phyloP scores from a whole-genome alignment of 306 rosid species.

The Oemleria cerasiformis region DNA sequence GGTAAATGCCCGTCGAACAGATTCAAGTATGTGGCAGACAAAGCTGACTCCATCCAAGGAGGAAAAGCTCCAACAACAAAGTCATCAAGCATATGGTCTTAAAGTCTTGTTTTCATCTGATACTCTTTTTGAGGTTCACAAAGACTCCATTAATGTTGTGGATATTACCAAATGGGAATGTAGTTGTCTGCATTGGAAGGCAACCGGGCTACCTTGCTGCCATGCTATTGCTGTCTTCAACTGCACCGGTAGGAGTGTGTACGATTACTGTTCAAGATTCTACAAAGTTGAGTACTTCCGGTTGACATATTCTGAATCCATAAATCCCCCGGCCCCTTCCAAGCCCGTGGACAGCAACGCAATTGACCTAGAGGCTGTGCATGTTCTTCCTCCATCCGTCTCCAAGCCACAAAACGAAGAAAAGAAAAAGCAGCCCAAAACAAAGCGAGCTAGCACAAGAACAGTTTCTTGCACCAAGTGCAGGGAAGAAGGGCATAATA shows the following conservation, averaged over 20 bases:
- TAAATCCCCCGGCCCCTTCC: constrained; percentile 22
- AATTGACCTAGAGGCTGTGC: constrained; percentile 2
- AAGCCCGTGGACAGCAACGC: constrained; percentile 15
- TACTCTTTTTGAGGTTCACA: constrained; percentile 52
- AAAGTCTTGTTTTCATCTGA: constrained; percentile 52
- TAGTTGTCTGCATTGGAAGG: constrained; percentile 46
- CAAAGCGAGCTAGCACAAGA: constrained; percentile 19
- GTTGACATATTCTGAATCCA: constrained; percentile 31
- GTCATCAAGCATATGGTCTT: constrained; percentile 30
- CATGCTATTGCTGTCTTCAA: constrained; percentile 48
- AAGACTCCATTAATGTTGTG: constrained; percentile 46
- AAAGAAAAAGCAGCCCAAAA: constrained; percentile 29
- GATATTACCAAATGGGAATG: constrained; percentile 40
- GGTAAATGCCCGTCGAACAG: constrained; percentile 24
- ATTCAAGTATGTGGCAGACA: constrained; percentile 33
- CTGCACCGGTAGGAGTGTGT: constrained; percentile 31
- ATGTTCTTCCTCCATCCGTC: constrained; percentile 49
- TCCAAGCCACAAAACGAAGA: constrained; percentile 28
- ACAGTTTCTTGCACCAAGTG: constrained; percentile 44
- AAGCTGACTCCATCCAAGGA: constrained; percentile 51
- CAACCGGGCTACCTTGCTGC: constrained; percentile 46
- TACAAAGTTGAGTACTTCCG: constrained; percentile 33
- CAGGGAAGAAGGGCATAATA: constrained; percentile 48
- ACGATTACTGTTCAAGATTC: constrained; percentile 38
- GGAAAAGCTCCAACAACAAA: constrained; percentile 31